Evolutionary conservation across 192 early-diverging fungal genomes (phyloP).

Genomic region (Mortierella hygrophila): DNA sequence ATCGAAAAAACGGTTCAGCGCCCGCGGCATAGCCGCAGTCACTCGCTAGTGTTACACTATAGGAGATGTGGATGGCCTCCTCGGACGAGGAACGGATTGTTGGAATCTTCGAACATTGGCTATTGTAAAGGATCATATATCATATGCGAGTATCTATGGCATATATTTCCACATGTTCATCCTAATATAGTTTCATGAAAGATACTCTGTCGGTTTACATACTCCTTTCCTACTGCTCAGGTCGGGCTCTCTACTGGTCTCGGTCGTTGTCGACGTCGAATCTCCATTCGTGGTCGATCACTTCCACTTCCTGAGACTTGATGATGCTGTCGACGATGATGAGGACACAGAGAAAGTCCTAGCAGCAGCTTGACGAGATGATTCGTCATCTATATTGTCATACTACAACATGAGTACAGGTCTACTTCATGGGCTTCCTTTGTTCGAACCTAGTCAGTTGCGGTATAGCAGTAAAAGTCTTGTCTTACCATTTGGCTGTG

Average conservation of each 20-base stretch:
- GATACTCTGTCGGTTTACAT: slow-evolving; percentile 10
- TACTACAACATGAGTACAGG: not conserved
- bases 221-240: slow-evolving; percentile 18
- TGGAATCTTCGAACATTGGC: not conserved
- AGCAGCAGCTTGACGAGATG: slow-evolving; percentile 6
- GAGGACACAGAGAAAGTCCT: slow-evolving; percentile 17
- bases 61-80: too few relatives aligned
- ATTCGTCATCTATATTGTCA: slow-evolving; percentile 10
- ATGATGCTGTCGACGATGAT: slow-evolving; percentile 10
- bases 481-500: not conserved
- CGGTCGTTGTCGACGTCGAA: slow-evolving; percentile 13
- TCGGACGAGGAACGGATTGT: not conserved
- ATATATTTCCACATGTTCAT: slow-evolving; percentile 10
- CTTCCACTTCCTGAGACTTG: slow-evolving; percentile 22
- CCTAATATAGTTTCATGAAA: slow-evolving; percentile 14
- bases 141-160: not conserved
- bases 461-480: not conserved
- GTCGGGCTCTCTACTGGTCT: not conserved
- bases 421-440: too few relatives aligned
- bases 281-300: not conserved
- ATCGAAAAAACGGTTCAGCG: too few relatives aligned
- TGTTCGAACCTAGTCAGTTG: too few relatives aligned
- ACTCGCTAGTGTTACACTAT: too few relatives aligned
- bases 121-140: not conserved
- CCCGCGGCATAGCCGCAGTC: too few relatives aligned